phyloP scores from a whole-genome alignment of 176 grass and related monocot species.

The Dendrocalamus sinicus region DNA sequence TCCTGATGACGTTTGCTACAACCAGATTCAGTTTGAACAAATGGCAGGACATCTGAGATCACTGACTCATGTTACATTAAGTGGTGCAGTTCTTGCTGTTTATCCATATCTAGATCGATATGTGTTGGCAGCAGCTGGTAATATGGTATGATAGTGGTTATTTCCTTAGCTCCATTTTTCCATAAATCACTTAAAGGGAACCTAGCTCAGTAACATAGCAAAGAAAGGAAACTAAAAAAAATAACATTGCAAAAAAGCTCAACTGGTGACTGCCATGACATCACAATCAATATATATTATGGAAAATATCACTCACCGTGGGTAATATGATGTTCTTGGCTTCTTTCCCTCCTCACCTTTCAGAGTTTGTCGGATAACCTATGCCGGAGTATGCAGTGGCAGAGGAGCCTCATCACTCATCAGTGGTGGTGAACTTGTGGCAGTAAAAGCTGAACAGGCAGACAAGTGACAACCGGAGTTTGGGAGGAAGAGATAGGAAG shows the following conservation, averaged over 20 bases:
- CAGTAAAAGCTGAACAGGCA: not conserved
- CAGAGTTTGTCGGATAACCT: slow-evolving; percentile 7
- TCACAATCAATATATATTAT: slow-evolving; percentile 26
- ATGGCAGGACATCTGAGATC: slow-evolving; percentile 67
- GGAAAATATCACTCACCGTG: not conserved
- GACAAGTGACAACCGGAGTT: not conserved
- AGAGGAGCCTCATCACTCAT: not conserved
- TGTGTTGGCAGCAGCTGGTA: slow-evolving; percentile 96
- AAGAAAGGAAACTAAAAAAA: slow-evolving; percentile 9
- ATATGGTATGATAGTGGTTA: slow-evolving; percentile 63
- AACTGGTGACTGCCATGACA: slow-evolving; percentile 10
- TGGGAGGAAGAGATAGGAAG: not conserved
- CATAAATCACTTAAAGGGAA: slow-evolving; percentile 30
- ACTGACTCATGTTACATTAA: slow-evolving; percentile 63
- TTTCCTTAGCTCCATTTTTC: slow-evolving; percentile 36
- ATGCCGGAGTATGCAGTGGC: not conserved
- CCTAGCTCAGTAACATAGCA: not conserved
- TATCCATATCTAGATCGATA: slow-evolving; percentile 82
- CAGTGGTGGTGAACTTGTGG: not conserved
- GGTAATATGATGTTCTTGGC: slow-evolving; percentile 29
- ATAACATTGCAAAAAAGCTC: slow-evolving; percentile 18
- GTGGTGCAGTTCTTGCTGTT: slow-evolving; percentile 89
- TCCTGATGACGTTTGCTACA: slow-evolving; percentile 60
- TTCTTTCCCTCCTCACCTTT: not conserved
- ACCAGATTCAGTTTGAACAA: slow-evolving; percentile 72